Evolutionary conservation across 345 rosid genomes (phyloP).

Genomic region (Linum usitatissimum): DNA sequence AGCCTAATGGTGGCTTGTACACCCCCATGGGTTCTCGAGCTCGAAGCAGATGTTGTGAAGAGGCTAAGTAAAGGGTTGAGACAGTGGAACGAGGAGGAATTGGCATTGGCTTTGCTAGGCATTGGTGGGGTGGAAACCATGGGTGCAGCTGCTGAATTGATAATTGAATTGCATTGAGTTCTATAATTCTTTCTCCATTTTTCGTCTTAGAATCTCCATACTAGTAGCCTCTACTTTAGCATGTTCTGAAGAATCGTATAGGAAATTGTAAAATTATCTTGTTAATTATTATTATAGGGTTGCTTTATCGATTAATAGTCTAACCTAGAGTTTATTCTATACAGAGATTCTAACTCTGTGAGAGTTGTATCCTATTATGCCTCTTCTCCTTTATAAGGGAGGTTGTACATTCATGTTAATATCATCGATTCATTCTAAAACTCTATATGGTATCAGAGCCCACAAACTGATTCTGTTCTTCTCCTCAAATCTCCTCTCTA

Average conservation of each 20-base stretch:
- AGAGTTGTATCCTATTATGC: too few relatives aligned
- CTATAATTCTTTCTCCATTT: neutral
- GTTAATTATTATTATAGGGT: too few relatives aligned
- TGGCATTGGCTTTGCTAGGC: slow-evolving; percentile 52
- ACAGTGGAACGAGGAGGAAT: slow-evolving; percentile 43
- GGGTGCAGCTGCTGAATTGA: slow-evolving; percentile 27
- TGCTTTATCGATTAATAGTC: too few relatives aligned
- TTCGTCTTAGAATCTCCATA: neutral
- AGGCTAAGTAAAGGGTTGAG: slow-evolving; percentile 39
- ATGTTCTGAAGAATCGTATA: neutral
- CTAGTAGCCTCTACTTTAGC: neutral
- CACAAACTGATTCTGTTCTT: too few relatives aligned
- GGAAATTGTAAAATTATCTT: too few relatives aligned
- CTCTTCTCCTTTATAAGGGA: too few relatives aligned
- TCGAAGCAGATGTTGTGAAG: slow-evolving; percentile 36
- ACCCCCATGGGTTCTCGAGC: slow-evolving; percentile 43
- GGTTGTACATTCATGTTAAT: too few relatives aligned
- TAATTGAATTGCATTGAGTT: slow-evolving; percentile 20
- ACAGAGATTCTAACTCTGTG: too few relatives aligned
- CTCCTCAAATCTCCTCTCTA: too few relatives aligned
- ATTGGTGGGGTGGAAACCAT: slow-evolving; percentile 42
- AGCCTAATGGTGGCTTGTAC: slow-evolving; percentile 35
- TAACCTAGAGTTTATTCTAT: too few relatives aligned
- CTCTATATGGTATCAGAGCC: too few relatives aligned
- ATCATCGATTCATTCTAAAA: too few relatives aligned